These are phyloP conservation scores for Kalaharituber pfeilii DNA, from an alignment of 2,329 filamentous ascomycete species.

Conservation along the genomic window DNA sequence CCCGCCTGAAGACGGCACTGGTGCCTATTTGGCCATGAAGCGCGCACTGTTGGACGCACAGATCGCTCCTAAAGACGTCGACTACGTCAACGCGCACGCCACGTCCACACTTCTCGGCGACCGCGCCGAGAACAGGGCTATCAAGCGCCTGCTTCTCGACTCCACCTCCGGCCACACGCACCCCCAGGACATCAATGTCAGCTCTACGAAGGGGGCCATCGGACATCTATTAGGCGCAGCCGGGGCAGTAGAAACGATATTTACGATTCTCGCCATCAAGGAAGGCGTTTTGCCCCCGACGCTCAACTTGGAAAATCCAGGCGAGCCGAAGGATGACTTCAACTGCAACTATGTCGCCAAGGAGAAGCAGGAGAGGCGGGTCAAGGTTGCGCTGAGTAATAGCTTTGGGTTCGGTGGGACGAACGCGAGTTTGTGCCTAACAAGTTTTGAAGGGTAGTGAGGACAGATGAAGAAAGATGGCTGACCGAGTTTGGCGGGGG, in stretches of 20 bases:
- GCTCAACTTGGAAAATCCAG: slow-evolving; percentile 54
- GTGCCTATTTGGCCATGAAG: slow-evolving; percentile 71
- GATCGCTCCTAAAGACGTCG: slow-evolving; percentile 51
- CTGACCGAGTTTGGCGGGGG: no score
- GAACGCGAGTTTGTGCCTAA: slow-evolving; percentile 82
- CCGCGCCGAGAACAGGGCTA: slow-evolving; percentile 69
- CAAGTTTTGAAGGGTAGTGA: no score
- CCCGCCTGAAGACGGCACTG: slow-evolving; percentile 63
- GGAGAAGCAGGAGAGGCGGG: slow-evolving; percentile 47
- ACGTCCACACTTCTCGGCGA: slow-evolving; percentile 79
- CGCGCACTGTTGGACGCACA: slow-evolving; percentile 57
- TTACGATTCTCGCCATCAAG: slow-evolving; percentile 60
- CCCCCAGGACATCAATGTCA: slow-evolving; percentile 56
- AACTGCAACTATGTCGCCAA: slow-evolving; percentile 74
- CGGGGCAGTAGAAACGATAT: slow-evolving; percentile 76
- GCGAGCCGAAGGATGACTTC: slow-evolving; percentile 39
- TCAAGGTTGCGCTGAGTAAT: slow-evolving; percentile 69
- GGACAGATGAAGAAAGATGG: no score
- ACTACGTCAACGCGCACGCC: slow-evolving; percentile 92
- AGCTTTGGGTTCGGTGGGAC: slow-evolving; percentile 97
- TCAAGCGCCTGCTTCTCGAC: slow-evolving; percentile 58
- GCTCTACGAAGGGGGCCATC: slow-evolving; percentile 83
- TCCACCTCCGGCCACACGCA: slow-evolving; percentile 43
- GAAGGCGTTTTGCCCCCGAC: slow-evolving; percentile 73
- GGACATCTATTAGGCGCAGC: slow-evolving; percentile 85